Conservation (phyloP, 2,329 filamentous ascomycete species). For the Colletotrichum endophyticum region DNA sequence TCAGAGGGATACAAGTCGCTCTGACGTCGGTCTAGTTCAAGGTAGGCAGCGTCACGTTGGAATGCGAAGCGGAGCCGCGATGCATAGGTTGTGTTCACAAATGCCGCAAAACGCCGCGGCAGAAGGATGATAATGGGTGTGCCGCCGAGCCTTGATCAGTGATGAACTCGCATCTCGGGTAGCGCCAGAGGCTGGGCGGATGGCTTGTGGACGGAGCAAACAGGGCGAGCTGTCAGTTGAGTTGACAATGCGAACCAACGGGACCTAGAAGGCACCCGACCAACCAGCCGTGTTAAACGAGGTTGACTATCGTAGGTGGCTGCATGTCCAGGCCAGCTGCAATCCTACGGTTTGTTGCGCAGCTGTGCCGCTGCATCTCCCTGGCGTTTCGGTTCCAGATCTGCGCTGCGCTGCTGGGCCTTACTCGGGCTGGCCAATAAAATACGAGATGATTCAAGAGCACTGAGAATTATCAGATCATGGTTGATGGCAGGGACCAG, state of each 20-base stretch:
- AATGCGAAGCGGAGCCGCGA: background rate
- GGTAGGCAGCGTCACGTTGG: background rate
- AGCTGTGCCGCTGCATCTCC: constrained; percentile 3
- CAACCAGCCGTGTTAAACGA: background rate
- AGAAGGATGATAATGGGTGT: background rate
- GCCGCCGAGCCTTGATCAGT: background rate
- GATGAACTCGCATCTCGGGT: background rate
- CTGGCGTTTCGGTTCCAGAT: constrained; percentile 6
- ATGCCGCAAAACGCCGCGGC: background rate
- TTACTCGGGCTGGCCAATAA: constrained; percentile 1
- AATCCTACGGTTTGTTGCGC: background rate
- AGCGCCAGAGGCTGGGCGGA: background rate
- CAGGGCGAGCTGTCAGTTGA: background rate
- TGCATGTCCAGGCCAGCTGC: background rate
- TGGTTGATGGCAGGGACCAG: background rate
- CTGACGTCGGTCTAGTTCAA: background rate
- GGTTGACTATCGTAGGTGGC: background rate
- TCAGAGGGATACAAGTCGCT: background rate
- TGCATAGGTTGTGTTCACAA: background rate
- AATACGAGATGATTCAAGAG: background rate
- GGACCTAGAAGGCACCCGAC: background rate
- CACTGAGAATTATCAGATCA: constrained; percentile 8
- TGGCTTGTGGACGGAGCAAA: background rate
- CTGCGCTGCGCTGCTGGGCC: background rate
- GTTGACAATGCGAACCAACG: constrained; percentile 2